Evolutionary conservation across 768 basidiomycete genomes (phyloP).

Genomic region (Lyophyllum decastes): DNA sequence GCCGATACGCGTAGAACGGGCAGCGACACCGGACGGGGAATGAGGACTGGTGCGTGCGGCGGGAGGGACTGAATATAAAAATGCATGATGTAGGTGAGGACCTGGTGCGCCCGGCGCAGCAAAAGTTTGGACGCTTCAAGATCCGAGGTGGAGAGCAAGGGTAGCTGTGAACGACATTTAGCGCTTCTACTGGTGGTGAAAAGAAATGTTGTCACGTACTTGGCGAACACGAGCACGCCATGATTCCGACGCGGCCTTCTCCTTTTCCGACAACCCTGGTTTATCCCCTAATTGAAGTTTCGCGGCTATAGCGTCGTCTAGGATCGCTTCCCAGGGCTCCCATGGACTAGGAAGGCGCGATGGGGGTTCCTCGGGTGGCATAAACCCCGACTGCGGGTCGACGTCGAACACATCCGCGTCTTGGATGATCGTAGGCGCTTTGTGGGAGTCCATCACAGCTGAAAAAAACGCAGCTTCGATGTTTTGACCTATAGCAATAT

Average conservation of each 20-base stretch:
- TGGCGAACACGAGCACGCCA: constrained; percentile 49
- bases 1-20: constrained; percentile 74
- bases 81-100: constrained; percentile 74
- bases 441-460: not conserved
- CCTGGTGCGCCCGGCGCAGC: constrained; percentile 72
- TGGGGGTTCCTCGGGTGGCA: constrained; percentile 15
- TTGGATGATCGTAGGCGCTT: not conserved
- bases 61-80: constrained; percentile 75
- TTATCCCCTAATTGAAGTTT: constrained; percentile 17
- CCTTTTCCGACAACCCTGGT: constrained; percentile 34
- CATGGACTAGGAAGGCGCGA: constrained; percentile 16
- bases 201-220: constrained; percentile 29
- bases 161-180: constrained; percentile 43
- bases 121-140: constrained; percentile 52
- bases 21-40: constrained; percentile 71
- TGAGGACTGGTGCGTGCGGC: constrained; percentile 47
- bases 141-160: constrained; percentile 45
- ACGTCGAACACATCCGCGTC: constrained; percentile 17
- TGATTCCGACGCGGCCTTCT: constrained; percentile 37
- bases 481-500: too few relatives aligned
- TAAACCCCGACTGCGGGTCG: constrained; percentile 18
- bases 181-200: not conserved
- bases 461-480: too few relatives aligned
- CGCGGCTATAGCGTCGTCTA: constrained; percentile 13
- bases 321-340: constrained; percentile 19